Conservation (phyloP, 192 early-diverging fungal species). For the Coemansia sp. region DNA sequence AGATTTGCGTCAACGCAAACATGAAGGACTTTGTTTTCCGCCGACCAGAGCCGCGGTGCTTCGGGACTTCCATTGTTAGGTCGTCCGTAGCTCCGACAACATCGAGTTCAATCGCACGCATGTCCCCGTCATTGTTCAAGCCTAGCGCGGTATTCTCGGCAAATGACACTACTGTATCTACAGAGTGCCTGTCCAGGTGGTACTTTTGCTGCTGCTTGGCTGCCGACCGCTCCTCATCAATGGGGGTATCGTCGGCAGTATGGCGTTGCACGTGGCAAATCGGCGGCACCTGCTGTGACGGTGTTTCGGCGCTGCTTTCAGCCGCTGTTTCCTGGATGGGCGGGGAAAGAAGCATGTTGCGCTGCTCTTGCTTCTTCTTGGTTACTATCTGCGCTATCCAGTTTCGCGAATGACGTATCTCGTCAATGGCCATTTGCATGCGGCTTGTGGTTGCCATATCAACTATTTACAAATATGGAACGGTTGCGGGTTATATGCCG, state of each 20-base stretch:
- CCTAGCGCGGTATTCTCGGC: background rate
- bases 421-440: constrained; percentile 14
- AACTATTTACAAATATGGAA: background rate
- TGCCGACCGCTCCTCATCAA: constrained; percentile 2
- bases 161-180: background rate
- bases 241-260: background rate
- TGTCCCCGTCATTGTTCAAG: background rate
- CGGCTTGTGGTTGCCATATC: constrained; percentile 1
- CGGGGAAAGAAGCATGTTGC: background rate
- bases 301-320: background rate
- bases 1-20: background rate
- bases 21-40: background rate
- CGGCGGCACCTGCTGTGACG: background rate
- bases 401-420: constrained; percentile 21
- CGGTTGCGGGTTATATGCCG: too few relatives aligned
- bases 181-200: background rate
- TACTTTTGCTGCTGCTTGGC: constrained; percentile 5
- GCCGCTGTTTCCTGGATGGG: background rate
- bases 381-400: constrained; percentile 27
- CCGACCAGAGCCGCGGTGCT: background rate
- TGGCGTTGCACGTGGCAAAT: constrained; percentile 7
- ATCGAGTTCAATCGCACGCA: background rate
- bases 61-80: background rate
- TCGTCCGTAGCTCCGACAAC: background rate
- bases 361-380: background rate